phyloP scores from a whole-genome alignment of 2,329 filamentous ascomycete species.

The Epichloe aotearoae region DNA sequence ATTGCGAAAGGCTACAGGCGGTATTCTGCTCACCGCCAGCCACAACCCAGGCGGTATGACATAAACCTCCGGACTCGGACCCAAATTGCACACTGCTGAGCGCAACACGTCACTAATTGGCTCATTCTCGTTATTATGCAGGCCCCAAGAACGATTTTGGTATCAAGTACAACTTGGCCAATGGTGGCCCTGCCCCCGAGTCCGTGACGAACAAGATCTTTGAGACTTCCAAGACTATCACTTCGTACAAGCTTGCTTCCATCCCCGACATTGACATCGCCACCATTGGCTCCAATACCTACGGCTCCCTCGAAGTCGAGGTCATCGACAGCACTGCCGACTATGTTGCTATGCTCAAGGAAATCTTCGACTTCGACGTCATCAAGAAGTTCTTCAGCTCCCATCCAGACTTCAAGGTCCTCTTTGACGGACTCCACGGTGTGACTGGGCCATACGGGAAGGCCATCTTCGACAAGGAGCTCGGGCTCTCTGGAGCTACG shows the following conservation, averaged over 20 bases:
- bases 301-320: slow-evolving; percentile 83
- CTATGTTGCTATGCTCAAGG: slow-evolving; percentile 91
- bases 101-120: not conserved
- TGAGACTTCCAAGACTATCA: slow-evolving; percentile 78
- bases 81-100: not conserved
- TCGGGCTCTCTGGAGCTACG: slow-evolving; percentile 63
- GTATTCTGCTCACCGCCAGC: slow-evolving; percentile 90
- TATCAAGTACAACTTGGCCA: slow-evolving; percentile 98
- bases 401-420: slow-evolving; percentile 87
- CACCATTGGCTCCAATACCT: slow-evolving; percentile 70
- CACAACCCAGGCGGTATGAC: slow-evolving; percentile 90
- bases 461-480: slow-evolving; percentile 88
- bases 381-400: slow-evolving; percentile 87
- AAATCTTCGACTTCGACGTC: slow-evolving; percentile 94
- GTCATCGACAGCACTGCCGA: slow-evolving; percentile 86
- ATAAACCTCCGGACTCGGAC: not conserved
- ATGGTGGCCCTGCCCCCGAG: slow-evolving; percentile 91
- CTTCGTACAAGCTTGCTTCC: slow-evolving; percentile 81
- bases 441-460: slow-evolving; percentile 92
- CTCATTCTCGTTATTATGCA: slow-evolving; percentile 21
- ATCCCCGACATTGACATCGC: slow-evolving; percentile 77
- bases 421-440: slow-evolving; percentile 89
- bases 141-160: slow-evolving; percentile 91
- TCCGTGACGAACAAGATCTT: slow-evolving; percentile 97
- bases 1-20: slow-evolving; percentile 87